Evolutionary conservation across 768 basidiomycete genomes (phyloP), one percentile per base, ranked within the genome.

Genomic region (Amanita phalloides): DNA sequence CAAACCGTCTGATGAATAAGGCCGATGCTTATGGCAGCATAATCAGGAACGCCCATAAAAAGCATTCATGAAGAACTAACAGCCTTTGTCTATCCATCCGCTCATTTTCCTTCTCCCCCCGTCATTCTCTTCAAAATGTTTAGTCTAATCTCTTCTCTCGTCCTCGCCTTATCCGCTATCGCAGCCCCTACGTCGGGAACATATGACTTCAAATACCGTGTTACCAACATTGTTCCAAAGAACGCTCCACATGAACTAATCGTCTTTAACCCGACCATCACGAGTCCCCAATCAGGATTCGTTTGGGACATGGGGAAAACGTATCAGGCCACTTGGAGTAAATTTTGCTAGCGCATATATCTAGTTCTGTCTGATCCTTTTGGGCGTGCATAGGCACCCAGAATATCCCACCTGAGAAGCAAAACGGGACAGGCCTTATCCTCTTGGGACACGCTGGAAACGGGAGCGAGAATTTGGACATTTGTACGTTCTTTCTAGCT

Each of bases 381-480:
- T 35, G 35, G 14, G 37, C 5, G 10, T 13, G 41, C 28, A 20
- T 45, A 66, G 64, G 48, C 2, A 69, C 59, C 3, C 2, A 9
- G 17, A 49, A 64, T 37, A 58, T 81, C 45, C 79, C 78, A 13
- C 3, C 44, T 0, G 64, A 68, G 35, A 62, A 63, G 23, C 33
- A 49, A 48, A 61, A 66, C 54, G 60, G 63, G 28, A 66, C 60
- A 3, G 67, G 77, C 17, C 23, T 58, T 25, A 54, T 80, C 38
- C 47, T 79, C 6, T 65, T 82, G 45, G 79, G 79, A 14, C 62
- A 61, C 54, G 17, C 53, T 6, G 48, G 54, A 10, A 56, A 58
- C 43, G 47, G 60, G 32, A 75, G 70, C 49, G 78, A 81, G 55
- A 69, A 80, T 56, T 59, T 79, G 57, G 67, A 79, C 49, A 62